Conservation (phyloP, 208 protist species). For the Acanthamoeba triangularis region DNA sequence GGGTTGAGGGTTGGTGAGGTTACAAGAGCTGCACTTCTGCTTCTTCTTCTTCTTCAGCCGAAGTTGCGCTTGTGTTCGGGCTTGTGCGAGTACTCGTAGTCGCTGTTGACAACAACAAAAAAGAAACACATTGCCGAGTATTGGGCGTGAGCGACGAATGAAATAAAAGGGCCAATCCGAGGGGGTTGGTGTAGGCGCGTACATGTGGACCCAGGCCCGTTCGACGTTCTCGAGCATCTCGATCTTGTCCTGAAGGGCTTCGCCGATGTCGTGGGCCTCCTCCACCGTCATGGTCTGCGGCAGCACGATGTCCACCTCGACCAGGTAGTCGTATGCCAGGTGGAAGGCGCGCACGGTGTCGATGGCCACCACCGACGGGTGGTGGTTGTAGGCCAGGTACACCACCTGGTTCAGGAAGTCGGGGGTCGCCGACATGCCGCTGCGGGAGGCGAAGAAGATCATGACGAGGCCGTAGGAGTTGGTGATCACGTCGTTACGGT, state of each 20-base stretch:
- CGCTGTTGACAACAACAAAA: not conserved
- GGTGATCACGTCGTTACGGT: slow-evolving; percentile 89
- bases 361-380: slow-evolving; percentile 80
- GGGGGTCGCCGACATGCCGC: slow-evolving; percentile 77
- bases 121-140: not conserved
- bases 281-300: slow-evolving; percentile 83
- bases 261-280: slow-evolving; percentile 90
- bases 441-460: slow-evolving; percentile 61
- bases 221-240: slow-evolving; percentile 81
- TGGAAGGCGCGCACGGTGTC: slow-evolving; percentile 88
- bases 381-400: slow-evolving; percentile 84
- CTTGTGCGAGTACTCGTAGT: slow-evolving; percentile 71
- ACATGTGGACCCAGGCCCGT: slow-evolving; percentile 85
- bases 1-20: no score
- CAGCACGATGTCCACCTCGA: slow-evolving; percentile 90
- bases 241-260: slow-evolving; percentile 85
- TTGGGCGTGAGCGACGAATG: not conserved
- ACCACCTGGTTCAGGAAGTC: slow-evolving; percentile 85
- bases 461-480: slow-evolving; percentile 84
- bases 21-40: no score
- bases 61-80: slow-evolving; percentile 74
- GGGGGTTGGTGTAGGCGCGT: not conserved
- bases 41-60: not conserved
- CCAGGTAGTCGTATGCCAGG: slow-evolving; percentile 76
- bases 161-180: not conserved